Evolutionary conservation across 2,329 filamentous ascomycete species (phyloP), one percentile per base, ranked within the genome.

Genomic region (Colletotrichum aenigma): DNA sequence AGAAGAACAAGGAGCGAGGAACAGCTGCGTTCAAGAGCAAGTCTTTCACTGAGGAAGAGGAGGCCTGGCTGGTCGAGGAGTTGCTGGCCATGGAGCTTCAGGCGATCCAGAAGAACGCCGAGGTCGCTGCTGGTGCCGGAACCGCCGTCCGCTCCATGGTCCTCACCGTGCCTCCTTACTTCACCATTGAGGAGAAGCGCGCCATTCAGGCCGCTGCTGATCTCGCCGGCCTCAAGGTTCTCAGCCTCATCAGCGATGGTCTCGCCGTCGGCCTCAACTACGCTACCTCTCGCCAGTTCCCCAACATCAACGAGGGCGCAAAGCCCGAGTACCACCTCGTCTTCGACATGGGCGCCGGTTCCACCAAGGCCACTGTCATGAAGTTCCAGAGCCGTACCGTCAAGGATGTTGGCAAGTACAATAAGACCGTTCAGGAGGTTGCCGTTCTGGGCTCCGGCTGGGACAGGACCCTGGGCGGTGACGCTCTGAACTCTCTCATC

Each of bases 331-430:
- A 96, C 80, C 95, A 99, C 86, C 87, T 99, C 83, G 92, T 99
- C 34, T 99, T 97, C 82, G 97, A 99, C 83, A 98, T 99, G 96
- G 97, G 97, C 79, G 96, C 97, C 79, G 97, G 97, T 6, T 98
- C 95, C 61, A 94, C 96, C 36, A 98, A 95, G 80, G 96, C 96
- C 6, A 97, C 96, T 8, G 88, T 99, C 68, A 86, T 99, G 83
- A 94, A 93, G 81, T 98, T 99, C 86, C 96, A 98, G 84, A 94
- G 94, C 82, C 93, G 94, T 79, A 93, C 91, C 3, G 93, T 98
- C 77, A 99, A 98, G 89, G 96, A 98, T 80, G 87, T 96, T 71
- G 96, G 96, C 78, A 96, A 94, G 84, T 96, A 92, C 88, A 98
- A 98, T 89, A 98, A 98, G 91, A 98, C 96, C 2, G 87, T 99